Conservation (phyloP, 1,284 basidiomycete species). For the Heterobasidion occidentale region DNA sequence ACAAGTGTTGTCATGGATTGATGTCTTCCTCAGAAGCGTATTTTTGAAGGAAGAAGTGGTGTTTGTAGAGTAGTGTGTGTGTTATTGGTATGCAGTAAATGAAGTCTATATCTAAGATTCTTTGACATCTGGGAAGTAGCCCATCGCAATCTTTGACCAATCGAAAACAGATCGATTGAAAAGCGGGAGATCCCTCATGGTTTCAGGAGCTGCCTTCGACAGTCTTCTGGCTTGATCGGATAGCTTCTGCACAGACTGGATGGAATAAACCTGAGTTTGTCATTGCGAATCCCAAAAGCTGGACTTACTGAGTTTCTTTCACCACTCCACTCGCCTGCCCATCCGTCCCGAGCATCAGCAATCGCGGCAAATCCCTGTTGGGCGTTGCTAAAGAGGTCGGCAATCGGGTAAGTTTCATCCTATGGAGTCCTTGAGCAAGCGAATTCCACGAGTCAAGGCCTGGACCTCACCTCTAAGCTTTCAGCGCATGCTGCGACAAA, state of each 20-base stretch:
- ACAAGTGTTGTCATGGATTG: too few species aligned
- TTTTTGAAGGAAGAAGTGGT: not conserved
- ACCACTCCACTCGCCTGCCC: constrained; percentile 7
- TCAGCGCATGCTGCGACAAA: constrained; percentile 16
- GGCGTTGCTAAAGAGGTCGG: constrained; percentile 6
- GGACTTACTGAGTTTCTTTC: constrained; percentile 8
- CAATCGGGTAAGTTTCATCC: not conserved
- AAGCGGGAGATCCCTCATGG: constrained; percentile 3
- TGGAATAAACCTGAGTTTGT: not conserved
- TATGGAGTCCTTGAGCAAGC: not conserved
- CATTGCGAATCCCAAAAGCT: not conserved
- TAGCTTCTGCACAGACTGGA: constrained; percentile 7
- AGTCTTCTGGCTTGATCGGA: constrained; percentile 6
- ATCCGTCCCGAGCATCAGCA: not conserved
- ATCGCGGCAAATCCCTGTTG: constrained; percentile 5
- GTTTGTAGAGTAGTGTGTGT: not conserved
- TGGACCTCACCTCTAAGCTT: constrained; percentile 1
- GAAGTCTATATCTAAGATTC: not conserved
- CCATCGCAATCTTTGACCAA: constrained; percentile 6
- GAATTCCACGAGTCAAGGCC: not conserved
- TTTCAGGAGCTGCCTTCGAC: constrained; percentile 4
- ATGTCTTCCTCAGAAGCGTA: not conserved
- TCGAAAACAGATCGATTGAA: constrained; percentile 9
- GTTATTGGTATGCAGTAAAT: not conserved
- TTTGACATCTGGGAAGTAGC: constrained; percentile 10